phyloP scores from a whole-genome alignment of 805 yeast genomes.

The Cyberlindnera misumaiensis region DNA sequence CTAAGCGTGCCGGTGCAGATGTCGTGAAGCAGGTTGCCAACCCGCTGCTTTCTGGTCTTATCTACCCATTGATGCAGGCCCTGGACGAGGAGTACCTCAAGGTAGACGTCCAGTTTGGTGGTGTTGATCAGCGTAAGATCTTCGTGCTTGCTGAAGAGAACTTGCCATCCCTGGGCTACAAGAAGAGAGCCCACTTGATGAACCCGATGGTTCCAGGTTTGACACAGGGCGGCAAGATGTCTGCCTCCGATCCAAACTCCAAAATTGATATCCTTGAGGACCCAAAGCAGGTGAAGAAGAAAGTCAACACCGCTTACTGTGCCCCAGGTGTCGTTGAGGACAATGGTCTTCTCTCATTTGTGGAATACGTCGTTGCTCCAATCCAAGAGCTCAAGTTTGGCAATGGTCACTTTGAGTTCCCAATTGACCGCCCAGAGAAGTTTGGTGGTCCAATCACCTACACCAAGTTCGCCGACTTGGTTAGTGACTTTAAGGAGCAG shows the following conservation, averaged over 20 bases:
- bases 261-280: conserved; percentile 90
- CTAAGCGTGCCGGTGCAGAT: conserved; percentile 98
- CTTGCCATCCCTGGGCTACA: conserved; percentile 80
- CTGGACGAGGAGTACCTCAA: conserved; percentile 87
- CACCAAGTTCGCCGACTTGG: conserved; percentile 58
- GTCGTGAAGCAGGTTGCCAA: conserved; percentile 96
- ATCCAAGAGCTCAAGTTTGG: conserved; percentile 70
- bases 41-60: conserved; percentile 87
- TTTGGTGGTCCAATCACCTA: conserved; percentile 90
- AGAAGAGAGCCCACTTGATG: conserved; percentile 97
- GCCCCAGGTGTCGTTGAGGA: conserved; percentile 91
- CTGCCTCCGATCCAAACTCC: conserved; percentile 97
- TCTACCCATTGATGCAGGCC: conserved; percentile 98
- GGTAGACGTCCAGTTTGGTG: conserved; percentile 95
- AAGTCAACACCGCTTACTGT: conserved; percentile 87
- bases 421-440: conserved; percentile 87
- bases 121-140: conserved; percentile 97
- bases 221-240: conserved; percentile 96
- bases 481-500: conserved; percentile 64
- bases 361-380: conserved; percentile 81
- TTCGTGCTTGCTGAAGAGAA: conserved; percentile 96
- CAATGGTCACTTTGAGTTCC: conserved; percentile 54
- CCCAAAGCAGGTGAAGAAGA: conserved; percentile 82
- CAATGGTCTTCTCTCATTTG: conserved; percentile 83
- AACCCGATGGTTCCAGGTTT: conserved; percentile 98